Evolutionary conservation across 2,329 filamentous ascomycete species (phyloP).

Genomic region (Penicillium sp.): DNA sequence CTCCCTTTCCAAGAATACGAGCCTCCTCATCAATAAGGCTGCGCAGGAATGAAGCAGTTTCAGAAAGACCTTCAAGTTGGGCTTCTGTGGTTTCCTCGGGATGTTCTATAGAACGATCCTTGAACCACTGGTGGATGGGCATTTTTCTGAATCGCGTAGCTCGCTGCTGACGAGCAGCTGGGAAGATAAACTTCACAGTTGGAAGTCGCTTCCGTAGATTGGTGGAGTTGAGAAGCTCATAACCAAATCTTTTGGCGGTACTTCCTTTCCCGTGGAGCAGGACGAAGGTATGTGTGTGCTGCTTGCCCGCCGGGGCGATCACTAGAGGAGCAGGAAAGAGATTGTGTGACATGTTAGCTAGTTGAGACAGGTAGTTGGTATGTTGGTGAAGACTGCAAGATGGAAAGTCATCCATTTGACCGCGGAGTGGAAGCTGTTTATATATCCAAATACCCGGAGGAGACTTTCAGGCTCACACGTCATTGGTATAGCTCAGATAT

Average conservation of each 20-base stretch:
- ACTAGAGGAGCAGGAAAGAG: slow-evolving; percentile 5
- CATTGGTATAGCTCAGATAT: too few species aligned
- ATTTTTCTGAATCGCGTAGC: slow-evolving; percentile 45
- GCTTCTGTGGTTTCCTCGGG: slow-evolving; percentile 43
- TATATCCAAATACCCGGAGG: too few species aligned
- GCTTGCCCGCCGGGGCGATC: neutral
- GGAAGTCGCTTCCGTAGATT: slow-evolving; percentile 17
- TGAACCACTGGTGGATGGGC: slow-evolving; percentile 53
- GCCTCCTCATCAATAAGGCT: slow-evolving; percentile 37
- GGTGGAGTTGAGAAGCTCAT: slow-evolving; percentile 29
- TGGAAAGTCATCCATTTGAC: too few species aligned
- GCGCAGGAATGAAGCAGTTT: slow-evolving; percentile 41
- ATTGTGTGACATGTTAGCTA: neutral
- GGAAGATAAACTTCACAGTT: slow-evolving; percentile 51
- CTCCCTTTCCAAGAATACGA: slow-evolving; percentile 22
- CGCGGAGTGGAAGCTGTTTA: too few species aligned
- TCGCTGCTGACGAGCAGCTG: slow-evolving; percentile 48
- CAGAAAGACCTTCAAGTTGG: slow-evolving; percentile 47
- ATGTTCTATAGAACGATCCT: slow-evolving; percentile 45
- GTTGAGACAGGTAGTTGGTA: neutral
- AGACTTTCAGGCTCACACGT: too few species aligned
- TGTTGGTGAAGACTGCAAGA: too few species aligned
- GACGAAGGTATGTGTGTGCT: slow-evolving; percentile 14
- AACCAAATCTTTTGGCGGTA: slow-evolving; percentile 42
- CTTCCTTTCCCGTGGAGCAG: slow-evolving; percentile 12